Conservation (phyloP, 1,284 basidiomycete species). For the Cryptococcus hybrid region DNA sequence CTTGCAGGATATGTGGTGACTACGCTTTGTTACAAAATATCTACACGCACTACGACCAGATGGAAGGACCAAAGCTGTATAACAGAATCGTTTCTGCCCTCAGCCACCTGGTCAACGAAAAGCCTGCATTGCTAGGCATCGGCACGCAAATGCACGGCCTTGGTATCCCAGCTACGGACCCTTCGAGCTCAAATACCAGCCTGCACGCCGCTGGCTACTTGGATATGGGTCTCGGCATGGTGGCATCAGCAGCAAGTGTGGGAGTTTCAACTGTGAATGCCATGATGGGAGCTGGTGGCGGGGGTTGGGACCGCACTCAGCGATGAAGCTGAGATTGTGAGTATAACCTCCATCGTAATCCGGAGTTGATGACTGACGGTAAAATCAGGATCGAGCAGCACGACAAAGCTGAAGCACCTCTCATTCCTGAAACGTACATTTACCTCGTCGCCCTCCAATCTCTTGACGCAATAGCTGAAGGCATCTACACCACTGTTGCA, state of each 20-base stretch:
- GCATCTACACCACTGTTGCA: constrained; percentile 67
- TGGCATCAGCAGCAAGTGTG: constrained; percentile 75
- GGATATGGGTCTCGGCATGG: constrained; percentile 74
- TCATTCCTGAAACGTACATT: constrained; percentile 86
- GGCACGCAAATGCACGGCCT: constrained; percentile 75
- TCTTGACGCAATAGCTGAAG: constrained; percentile 81
- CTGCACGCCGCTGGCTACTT: constrained; percentile 46
- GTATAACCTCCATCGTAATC: constrained; percentile 28
- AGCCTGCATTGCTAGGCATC: constrained; percentile 75
- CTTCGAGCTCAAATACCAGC: constrained; percentile 12
- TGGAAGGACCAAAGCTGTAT: constrained; percentile 64
- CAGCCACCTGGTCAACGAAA: constrained; percentile 81
- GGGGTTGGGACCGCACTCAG: constrained; percentile 70
- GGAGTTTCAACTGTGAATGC: constrained; percentile 72
- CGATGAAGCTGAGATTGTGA: constrained; percentile 83
- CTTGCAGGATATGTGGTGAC: constrained; percentile 70
- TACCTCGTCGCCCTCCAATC: constrained; percentile 90
- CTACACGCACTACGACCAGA: constrained; percentile 75
- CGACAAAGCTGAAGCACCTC: constrained; percentile 91
- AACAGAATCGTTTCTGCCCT: constrained; percentile 74
- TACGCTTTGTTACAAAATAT: constrained; percentile 73
- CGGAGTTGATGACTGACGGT: background rate
- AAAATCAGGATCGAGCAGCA: constrained; percentile 81
- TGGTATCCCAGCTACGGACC: constrained; percentile 54
- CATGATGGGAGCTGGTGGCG: constrained; percentile 61